phyloP scores from a whole-genome alignment of 1,139 yeast genomes.

The Protomyces pachydermus region DNA sequence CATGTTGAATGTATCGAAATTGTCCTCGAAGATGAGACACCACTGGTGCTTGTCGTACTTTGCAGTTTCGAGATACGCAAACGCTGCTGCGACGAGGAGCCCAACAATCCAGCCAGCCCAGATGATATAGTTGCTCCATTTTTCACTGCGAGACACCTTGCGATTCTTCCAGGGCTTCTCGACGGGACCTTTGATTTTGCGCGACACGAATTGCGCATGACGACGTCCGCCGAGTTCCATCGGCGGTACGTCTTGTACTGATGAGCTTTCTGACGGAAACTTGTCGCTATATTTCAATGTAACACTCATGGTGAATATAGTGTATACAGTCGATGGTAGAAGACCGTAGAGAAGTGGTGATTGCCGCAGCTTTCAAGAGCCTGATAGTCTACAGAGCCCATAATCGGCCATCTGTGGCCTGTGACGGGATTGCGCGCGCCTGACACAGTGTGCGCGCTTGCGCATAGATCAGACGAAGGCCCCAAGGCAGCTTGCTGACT shows the following conservation, averaged over 20 bases:
- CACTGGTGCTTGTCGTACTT: conserved; percentile 22
- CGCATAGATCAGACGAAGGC: too few species aligned
- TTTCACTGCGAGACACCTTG: not conserved
- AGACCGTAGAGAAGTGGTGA: too few species aligned
- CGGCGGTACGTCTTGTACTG: not conserved
- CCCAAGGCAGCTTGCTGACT: too few species aligned
- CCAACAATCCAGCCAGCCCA: conserved; percentile 22
- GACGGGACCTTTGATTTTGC: conserved; percentile 8
- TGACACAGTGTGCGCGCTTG: too few species aligned
- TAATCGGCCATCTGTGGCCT: too few species aligned
- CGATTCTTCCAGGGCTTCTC: conserved; percentile 12
- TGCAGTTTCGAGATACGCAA: conserved; percentile 28
- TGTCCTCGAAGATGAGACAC: conserved; percentile 26
- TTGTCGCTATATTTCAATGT: not conserved
- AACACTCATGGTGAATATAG: not conserved
- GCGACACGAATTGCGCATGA: conserved; percentile 1
- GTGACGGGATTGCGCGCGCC: too few species aligned
- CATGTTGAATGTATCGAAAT: conserved; percentile 10
- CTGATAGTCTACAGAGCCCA: too few species aligned
- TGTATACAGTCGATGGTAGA: too few species aligned
- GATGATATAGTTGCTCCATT: conserved; percentile 7
- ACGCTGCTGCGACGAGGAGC: conserved; percentile 17
- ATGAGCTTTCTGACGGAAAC: not conserved
- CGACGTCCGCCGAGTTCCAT: not conserved
- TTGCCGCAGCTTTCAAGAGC: too few species aligned